Base-by-base conservation (phyloP, 177 flowering plant species). In the Vitis hybrid region DNA sequence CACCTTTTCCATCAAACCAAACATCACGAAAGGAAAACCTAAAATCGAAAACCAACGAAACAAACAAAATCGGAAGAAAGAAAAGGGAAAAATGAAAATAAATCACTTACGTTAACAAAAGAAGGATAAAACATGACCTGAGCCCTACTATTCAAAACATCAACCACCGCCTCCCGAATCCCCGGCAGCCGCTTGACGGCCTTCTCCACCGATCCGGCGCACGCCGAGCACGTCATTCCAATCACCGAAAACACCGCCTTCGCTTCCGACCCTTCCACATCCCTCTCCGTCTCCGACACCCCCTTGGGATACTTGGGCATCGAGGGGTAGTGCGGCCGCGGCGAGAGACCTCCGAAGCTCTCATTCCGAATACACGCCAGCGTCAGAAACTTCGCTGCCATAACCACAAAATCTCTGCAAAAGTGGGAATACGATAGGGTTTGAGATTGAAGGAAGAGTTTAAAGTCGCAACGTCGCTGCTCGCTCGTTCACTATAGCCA, bases 211-310 rank as follows among this genome's bases (percentile, higher is more conserved):
- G 97, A 89, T 5, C 89, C 97, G 11, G 92, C 92, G 61, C 94
- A 91, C 13, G 97, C 94, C 13, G 97, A 82, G 69, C 94, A 91
- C 1, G 88, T 84, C 97, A 91, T 91, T 9, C 92, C 97, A 14
- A 72, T 68, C 4, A 91, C 94, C 1, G 89, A 81, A 50, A 87
- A 88, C 73, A 86, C 66, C 12, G 89, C 90, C 64, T 59, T 86
- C 9, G 81, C 64, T 71, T 85, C 84, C 11, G 84, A 72, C 3
- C 81, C 83, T 50, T 56, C 69, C 53, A 69, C 41, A 35, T 76
- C 77, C 64, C 66, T 53, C 7, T 74, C 77, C 8, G 61, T 48
- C 35, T 14, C 62, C 0, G 74, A 57, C 9, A 71, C 68, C 4
- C 84, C 84, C 66, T 76, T 85, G 1, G 86, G 84, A 58, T 79